Evolutionary conservation across 176 grass and related monocot genomes (phyloP).

Genomic region (Areca catechu): DNA sequence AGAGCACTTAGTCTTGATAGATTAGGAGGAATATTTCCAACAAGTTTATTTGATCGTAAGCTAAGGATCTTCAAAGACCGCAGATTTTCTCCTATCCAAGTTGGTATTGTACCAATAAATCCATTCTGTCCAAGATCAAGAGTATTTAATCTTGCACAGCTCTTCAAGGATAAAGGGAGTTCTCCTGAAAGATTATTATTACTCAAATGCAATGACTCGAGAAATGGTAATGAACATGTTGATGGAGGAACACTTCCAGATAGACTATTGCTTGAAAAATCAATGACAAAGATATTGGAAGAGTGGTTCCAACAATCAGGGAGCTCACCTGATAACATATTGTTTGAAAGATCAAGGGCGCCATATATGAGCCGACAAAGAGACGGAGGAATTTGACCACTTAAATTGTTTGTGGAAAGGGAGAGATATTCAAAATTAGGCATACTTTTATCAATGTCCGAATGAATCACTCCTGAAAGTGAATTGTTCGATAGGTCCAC

Average conservation of each 20-base stretch:
- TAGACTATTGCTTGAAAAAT: constrained; percentile 4
- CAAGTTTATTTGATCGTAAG: constrained; percentile 20
- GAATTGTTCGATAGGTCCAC: too few species aligned
- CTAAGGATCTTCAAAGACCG: background rate
- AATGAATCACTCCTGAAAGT: too few species aligned
- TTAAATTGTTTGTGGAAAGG: too few species aligned
- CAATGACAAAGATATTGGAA: background rate
- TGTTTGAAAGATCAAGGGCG: background rate
- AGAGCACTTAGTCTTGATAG: constrained; percentile 6
- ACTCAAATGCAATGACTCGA: too few species aligned
- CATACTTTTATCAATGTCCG: too few species aligned
- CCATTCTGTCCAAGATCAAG: constrained; percentile 16
- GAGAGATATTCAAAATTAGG: too few species aligned
- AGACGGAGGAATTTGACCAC: too few species aligned
- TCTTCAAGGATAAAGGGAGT: background rate
- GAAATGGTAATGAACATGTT: too few species aligned
- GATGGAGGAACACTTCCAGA: background rate
- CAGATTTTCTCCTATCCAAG: constrained; percentile 6
- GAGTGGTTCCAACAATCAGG: background rate
- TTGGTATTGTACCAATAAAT: constrained; percentile 3
- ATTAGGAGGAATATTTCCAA: constrained; percentile 16
- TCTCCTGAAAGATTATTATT: background rate
- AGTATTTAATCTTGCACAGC: background rate
- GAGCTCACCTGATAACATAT: background rate
- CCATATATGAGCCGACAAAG: background rate